Base-by-base conservation (phyloP, 169 alveolate species). In the Cryptosporidium ubiquitum region DNA sequence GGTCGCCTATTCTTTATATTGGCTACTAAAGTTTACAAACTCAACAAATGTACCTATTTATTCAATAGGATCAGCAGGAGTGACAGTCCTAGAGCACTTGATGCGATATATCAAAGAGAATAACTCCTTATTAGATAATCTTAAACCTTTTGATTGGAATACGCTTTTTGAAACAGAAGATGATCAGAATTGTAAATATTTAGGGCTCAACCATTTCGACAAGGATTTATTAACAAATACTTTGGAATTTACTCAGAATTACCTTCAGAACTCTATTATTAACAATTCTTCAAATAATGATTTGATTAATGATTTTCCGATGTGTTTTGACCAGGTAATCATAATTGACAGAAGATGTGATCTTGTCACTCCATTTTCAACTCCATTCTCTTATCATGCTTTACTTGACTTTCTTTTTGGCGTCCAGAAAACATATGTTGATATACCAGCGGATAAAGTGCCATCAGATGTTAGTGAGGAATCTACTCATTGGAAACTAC, bases 301-400 rank as follows among this genome's bases (percentile, higher is more conserved):
- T 26, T 16, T 31, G 33, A 35, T 18, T 6, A 37, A 47, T 20
- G 89, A 79, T 14, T 79, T 26, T 64, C 89, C 89, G 6, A 26
- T 79, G 33, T 16, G 61, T 23, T 79, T 79, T 39, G 89, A 79
- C 14, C 52, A 79, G 39, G 75, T 93, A 18, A 91, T 94, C 18
- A 70, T 94, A 31, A 86, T 94, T 4, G 96, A 94, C 42, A 75
- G 96, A 42, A 91, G 91, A 40, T 91, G 92, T 7, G 96, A 94
- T 51, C 84, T 94, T 84, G 70, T 92, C 2, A 93, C 96, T 33
- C 96, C 95, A 2, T 84, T 94, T 58, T 85, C 93, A 57, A 91
- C 96, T 4, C 95, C 95, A 37, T 94, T 94, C 68, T 92, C 96
- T 5, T 94, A 94, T 70, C 95, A 94, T 70, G 96, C 95, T 20